Conservation (phyloP, 192 early-diverging fungal species). For the Podila horticola region DNA sequence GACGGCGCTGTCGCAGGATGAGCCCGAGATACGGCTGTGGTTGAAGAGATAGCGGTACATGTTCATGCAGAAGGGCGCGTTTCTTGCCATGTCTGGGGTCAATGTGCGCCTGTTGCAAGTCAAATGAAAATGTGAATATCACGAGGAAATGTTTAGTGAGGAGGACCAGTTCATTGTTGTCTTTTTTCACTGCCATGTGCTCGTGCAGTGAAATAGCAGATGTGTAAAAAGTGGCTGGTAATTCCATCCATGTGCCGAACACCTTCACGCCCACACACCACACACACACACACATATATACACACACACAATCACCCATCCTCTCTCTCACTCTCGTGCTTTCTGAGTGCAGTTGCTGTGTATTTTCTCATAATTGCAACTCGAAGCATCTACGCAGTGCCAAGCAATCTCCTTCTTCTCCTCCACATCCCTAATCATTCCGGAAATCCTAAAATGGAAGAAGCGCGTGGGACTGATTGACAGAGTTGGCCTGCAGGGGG, state of each 20-base stretch:
- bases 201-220: no score
- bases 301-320: not conserved
- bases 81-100: slow-evolving; percentile 75
- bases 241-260: no score
- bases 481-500: no score
- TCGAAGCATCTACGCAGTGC: no score
- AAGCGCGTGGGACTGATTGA: slow-evolving; percentile 24
- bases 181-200: no score
- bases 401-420: slow-evolving; percentile 52
- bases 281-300: not conserved
- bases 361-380: no score
- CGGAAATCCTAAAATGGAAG: slow-evolving; percentile 50
- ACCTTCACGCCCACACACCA: no score
- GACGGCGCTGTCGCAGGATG: slow-evolving; percentile 72
- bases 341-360: not conserved
- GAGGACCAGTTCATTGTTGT: no score
- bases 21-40: slow-evolving; percentile 78
- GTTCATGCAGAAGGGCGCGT: slow-evolving; percentile 79
- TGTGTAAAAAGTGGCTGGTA: no score
- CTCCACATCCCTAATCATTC: slow-evolving; percentile 61
- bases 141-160: no score
- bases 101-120: slow-evolving; percentile 69
- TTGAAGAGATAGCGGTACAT: slow-evolving; percentile 91
- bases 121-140: slow-evolving; percentile 53
- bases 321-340: not conserved